These are phyloP conservation scores for Penicillium griseofulvum DNA, from an alignment of 2,329 filamentous ascomycete species.

Conservation along the genomic window DNA sequence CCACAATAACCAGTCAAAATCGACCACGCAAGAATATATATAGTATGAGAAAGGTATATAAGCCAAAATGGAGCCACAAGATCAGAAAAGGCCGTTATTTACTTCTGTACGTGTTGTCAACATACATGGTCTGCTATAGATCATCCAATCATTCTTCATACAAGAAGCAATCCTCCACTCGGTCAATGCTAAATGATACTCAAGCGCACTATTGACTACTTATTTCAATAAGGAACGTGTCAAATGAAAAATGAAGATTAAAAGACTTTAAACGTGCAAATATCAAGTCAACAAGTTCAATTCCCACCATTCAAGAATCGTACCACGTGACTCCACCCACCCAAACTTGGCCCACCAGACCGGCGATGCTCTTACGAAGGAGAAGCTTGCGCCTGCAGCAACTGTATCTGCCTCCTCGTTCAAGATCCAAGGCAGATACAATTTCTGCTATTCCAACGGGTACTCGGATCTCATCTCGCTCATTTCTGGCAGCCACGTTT, in stretches of 20 bases:
- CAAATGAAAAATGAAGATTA: not conserved
- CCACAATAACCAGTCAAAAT: not conserved
- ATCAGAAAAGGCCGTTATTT: not conserved
- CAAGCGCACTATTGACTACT: not conserved
- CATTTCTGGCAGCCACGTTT: not conserved
- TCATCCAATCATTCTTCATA: not conserved
- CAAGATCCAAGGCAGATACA: constrained; percentile 11
- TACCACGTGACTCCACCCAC: constrained; percentile 4
- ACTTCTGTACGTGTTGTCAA: not conserved
- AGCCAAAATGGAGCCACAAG: not conserved
- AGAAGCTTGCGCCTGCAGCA: constrained; percentile 13
- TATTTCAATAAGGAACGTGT: not conserved
- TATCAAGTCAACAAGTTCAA: not conserved
- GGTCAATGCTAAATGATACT: no score
- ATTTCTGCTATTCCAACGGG: not conserved
- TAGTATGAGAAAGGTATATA: no score
- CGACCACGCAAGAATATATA: not conserved
- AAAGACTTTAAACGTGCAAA: not conserved
- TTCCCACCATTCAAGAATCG: not conserved
- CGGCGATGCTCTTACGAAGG: constrained; percentile 8
- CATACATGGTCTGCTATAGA: not conserved
- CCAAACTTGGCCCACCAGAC: constrained; percentile 9
- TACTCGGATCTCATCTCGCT: not conserved
- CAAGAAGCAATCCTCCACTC: not conserved
- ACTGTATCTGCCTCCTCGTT: constrained; percentile 11